phyloP scores from a whole-genome alignment of 2,329 filamentous ascomycete species.

The Penicillium paneum region DNA sequence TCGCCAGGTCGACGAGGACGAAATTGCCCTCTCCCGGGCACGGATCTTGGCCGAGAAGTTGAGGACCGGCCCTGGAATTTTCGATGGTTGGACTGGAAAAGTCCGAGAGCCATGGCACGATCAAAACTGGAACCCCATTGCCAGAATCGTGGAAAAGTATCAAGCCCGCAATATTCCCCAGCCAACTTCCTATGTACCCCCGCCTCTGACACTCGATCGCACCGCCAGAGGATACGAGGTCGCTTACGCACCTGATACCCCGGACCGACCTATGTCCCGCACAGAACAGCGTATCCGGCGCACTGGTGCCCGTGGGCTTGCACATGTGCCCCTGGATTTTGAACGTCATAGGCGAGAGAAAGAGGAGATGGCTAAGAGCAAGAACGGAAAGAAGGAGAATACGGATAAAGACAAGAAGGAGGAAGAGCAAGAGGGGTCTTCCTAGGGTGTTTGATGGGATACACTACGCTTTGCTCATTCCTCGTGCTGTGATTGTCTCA shows the following conservation, averaged over 20 bases:
- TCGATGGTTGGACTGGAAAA: conserved; percentile 23
- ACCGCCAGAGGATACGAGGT: conserved; percentile 36
- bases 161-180: neutral
- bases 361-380: neutral
- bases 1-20: conserved; percentile 40
- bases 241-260: conserved; percentile 38
- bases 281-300: conserved; percentile 44
- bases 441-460: neutral
- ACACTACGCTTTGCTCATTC: neutral
- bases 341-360: conserved; percentile 18
- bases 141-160: conserved; percentile 3
- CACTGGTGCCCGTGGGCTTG: conserved; percentile 45
- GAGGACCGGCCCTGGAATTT: conserved; percentile 35
- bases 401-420: neutral
- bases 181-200: neutral
- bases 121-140: neutral
- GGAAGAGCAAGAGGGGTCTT: neutral
- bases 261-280: conserved; percentile 41
- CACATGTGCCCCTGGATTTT: conserved; percentile 40
- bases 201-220: neutral
- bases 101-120: conserved; percentile 28
- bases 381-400: neutral
- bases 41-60: conserved; percentile 42
- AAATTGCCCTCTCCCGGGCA: conserved; percentile 41
- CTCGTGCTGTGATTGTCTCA: neutral